Evolutionary conservation across 208 protist genomes (phyloP), one percentile per base, ranked within the genome.

Genomic region (Leishmania turanica): DNA sequence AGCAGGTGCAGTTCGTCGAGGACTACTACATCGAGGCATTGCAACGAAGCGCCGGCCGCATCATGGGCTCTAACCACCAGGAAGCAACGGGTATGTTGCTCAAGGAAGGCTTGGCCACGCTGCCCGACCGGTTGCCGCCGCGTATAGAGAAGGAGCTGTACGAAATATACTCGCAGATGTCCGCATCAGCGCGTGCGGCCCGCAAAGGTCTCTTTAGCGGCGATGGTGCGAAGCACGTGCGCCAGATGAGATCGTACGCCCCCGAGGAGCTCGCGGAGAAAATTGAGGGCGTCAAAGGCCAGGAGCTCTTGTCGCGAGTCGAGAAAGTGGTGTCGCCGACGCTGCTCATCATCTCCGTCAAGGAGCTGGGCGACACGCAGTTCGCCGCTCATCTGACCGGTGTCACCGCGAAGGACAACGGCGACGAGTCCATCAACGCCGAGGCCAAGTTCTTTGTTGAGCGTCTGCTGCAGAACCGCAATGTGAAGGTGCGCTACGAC

Each of bases 1-100:
- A 97, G 82, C 85, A 87, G 71, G 94, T 97, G 53, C 86, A 91
- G 62, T 98, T 97, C 72, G 86, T 84, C 31, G 91, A 97, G 80
- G 96, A 97, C 77, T 96, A 96, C 87, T 87, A 89, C 72, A 97
- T 97, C 78, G 94, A 98, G 54, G 83, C 87, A 8, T 81, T 96
- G 34, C 87, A 97, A 69, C 88, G 96, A 75, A 92, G 82, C 45
- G 92, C 92, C 5, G 96, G 96, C n/a, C 89, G 92, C 64, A 86
- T 82, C 73, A 84, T 79, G 58, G 78, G 77, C 27, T 73, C 77
- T 21, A 84, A 86, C 68, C 82, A 81, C 27, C 87, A 94, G 70
- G 92, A 97, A 81, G 90, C 93, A 3, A 81, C 91, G 11, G 77
- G 82, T 17, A 84, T 96, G 85, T 88, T 98, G 74, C 84, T 97